Percentiles rank a stretch among this genome's conserved stretches.
Conservation (phyloP, 352 stramenopile genomes). For the Phytopythium oedochilum region DNA sequence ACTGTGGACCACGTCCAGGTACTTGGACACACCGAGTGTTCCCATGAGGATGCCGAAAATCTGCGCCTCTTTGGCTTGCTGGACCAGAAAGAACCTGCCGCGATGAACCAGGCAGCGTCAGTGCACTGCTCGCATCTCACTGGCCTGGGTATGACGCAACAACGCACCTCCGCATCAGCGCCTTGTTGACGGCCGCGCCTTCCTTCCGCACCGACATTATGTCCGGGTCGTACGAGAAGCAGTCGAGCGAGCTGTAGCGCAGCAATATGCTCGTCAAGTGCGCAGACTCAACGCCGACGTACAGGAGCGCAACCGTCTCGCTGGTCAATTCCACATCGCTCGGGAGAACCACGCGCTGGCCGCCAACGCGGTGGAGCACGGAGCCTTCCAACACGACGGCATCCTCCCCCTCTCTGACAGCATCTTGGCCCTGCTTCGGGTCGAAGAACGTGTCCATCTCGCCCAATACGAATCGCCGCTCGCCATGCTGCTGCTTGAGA, state of each 20-base stretch:
- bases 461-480: conserved; percentile 45
- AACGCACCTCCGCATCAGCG: conserved; percentile 53
- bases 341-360: conserved; percentile 45
- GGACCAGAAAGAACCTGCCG: conserved; percentile 78
- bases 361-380: conserved; percentile 32
- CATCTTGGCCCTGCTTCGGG: conserved; percentile 24
- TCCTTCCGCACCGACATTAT: conserved; percentile 42
- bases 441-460: conserved; percentile 74
- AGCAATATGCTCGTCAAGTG: conserved; percentile 83
- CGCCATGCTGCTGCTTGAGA: conserved; percentile 30
- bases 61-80: conserved; percentile 92
- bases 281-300: conserved; percentile 70
- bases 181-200: conserved; percentile 57
- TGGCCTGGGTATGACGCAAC: background rate
- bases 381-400: background rate
- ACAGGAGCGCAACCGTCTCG: conserved; percentile 49
- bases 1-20: conserved; percentile 89
- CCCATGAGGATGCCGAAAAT: conserved; percentile 97
- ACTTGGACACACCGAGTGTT: conserved; percentile 90
- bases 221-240: conserved; percentile 68
- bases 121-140: no score
- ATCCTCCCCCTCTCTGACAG: conserved; percentile 9
- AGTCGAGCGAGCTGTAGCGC: conserved; percentile 62
- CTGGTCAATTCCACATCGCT: conserved; percentile 25
- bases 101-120: background rate